phyloP scores from a whole-genome alignment of 73 alveolate genomes.

The Paramecium primaurelia region DNA sequence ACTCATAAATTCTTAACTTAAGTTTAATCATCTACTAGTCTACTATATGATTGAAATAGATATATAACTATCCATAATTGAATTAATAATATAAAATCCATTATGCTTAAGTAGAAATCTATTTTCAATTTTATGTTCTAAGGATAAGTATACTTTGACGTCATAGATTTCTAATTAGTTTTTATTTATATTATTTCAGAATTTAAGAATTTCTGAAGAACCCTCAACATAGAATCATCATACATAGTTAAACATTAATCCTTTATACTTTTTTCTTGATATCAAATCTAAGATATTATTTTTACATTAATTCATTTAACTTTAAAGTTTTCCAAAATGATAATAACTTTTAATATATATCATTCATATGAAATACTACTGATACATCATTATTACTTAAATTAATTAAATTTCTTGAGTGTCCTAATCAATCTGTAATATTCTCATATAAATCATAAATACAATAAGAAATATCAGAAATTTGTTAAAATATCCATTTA shows the following conservation, averaged over 20 bases:
- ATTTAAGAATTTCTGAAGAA: constrained; percentile 80
- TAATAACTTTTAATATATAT: no score
- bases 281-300: constrained; percentile 63
- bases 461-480: constrained; percentile 97
- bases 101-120: constrained; percentile 84
- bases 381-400: no score
- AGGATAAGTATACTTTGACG: constrained; percentile 70
- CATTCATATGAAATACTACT: no score
- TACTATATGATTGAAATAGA: constrained; percentile 69
- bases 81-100: constrained; percentile 86
- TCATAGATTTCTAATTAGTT: constrained; percentile 72
- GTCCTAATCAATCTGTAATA: constrained; percentile 95
- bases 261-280: constrained; percentile 75
- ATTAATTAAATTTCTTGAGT: constrained; percentile 69
- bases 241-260: constrained; percentile 84
- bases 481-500: constrained; percentile 96
- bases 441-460: constrained; percentile 90
- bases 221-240: constrained; percentile 77
- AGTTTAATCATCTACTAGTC: background rate
- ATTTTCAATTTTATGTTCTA: constrained; percentile 62
- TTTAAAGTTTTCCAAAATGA: no score
- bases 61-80: constrained; percentile 62
- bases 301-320: constrained; percentile 60
- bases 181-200: constrained; percentile 80
- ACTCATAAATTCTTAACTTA: background rate